A percentile compares a stretch with the other conserved stretches of the same genome.
These are phyloP conservation scores for Candida caryicola DNA, from an alignment of 805 yeast genomes.

Conservation along the genomic window DNA sequence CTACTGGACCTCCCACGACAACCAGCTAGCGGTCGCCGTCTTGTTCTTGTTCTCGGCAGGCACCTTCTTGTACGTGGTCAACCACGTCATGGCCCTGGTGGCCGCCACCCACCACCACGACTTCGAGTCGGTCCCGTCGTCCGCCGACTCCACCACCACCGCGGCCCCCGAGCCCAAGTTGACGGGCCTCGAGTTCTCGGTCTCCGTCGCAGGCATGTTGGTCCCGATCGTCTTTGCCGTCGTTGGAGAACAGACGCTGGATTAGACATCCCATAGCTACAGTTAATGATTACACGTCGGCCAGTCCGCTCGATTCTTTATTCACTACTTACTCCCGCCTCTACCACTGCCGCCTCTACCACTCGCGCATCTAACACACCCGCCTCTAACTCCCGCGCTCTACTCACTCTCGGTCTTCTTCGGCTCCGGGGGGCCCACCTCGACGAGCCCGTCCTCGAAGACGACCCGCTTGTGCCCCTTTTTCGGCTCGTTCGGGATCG, in stretches of 20 bases:
- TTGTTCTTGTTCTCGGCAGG: slow-evolving; percentile 67
- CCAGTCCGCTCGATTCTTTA: too few relatives aligned
- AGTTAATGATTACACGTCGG: too few relatives aligned
- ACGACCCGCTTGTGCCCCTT: background rate
- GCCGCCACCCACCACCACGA: background rate
- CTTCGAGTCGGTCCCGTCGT: slow-evolving; percentile 2
- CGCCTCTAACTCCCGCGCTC: too few relatives aligned
- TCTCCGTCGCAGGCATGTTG: slow-evolving; percentile 23
- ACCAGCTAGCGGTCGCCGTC: slow-evolving; percentile 47
- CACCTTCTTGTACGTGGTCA: slow-evolving; percentile 67
- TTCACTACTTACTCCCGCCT: too few relatives aligned
- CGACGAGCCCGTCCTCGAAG: background rate
- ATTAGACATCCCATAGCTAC: too few relatives aligned
- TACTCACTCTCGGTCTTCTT: too few relatives aligned
- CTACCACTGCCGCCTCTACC: too few relatives aligned
- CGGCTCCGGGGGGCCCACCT: too few relatives aligned
- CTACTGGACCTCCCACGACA: slow-evolving; percentile 23
- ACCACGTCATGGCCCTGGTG: slow-evolving; percentile 53
- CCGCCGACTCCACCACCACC: slow-evolving; percentile 5
- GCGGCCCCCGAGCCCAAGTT: slow-evolving; percentile 5
- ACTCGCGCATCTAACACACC: too few relatives aligned
- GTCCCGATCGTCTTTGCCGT: slow-evolving; percentile 27
- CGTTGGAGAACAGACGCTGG: slow-evolving; percentile 18
- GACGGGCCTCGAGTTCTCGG: slow-evolving; percentile 13
- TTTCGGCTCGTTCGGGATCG: background rate